Conservation (phyloP, 768 basidiomycete species). For the Pulveroboletus sp. region DNA sequence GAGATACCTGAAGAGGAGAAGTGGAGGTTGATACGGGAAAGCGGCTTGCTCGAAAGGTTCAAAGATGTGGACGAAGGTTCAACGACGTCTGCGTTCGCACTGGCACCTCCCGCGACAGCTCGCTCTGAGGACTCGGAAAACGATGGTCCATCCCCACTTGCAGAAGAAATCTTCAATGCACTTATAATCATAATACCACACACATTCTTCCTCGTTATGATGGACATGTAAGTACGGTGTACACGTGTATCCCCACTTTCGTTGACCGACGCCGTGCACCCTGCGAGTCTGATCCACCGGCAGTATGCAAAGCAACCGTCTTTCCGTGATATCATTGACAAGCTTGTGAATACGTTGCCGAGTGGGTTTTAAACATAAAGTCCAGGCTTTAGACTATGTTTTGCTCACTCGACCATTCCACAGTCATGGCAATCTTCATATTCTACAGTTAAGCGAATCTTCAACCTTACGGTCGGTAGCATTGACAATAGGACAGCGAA, state of each 20-base stretch:
- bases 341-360: constrained; percentile 65
- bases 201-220: constrained; percentile 68
- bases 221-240: constrained; percentile 68
- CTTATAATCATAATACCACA: constrained; percentile 66
- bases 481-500: constrained; percentile 38
- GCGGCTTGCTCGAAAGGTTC: constrained; percentile 50
- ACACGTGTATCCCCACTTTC: not conserved
- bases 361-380: constrained; percentile 50
- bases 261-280: constrained; percentile 1
- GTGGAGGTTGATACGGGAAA: constrained; percentile 69
- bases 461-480: not conserved
- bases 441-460: constrained; percentile 25
- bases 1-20: constrained; percentile 73
- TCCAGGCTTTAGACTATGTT: not conserved
- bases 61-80: constrained; percentile 9
- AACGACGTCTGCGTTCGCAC: not conserved
- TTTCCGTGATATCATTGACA: constrained; percentile 45
- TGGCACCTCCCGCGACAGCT: not conserved
- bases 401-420: constrained; percentile 1
- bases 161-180: constrained; percentile 69
- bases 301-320: constrained; percentile 69
- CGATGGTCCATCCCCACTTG: constrained; percentile 41
- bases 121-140: constrained; percentile 15
- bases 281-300: constrained; percentile 62
- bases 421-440: constrained; percentile 67